Evolutionary conservation across 23 red algal species (phyloP).

Genomic region (Gracilaria caudata): DNA sequence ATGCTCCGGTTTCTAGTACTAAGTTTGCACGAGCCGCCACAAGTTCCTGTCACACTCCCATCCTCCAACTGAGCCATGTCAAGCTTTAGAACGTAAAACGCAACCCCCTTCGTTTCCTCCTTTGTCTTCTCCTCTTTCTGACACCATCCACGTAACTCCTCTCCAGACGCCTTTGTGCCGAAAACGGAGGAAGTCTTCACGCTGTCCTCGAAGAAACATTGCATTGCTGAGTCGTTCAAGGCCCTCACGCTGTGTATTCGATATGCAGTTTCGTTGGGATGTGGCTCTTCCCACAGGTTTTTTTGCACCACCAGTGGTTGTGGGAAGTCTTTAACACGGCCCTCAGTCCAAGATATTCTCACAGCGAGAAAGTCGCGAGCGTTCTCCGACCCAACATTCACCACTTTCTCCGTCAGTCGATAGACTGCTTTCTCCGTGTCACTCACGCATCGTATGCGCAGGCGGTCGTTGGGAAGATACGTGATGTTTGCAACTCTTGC

Average conservation of each 20-base stretch:
- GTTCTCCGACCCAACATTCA: neutral
- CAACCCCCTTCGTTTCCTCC: neutral
- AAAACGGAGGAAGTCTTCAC: neutral
- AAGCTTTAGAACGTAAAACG: neutral
- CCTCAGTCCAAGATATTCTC: constrained; percentile 5
- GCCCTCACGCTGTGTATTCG: neutral
- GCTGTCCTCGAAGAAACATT: neutral
- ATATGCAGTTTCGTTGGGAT: neutral
- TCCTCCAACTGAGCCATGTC: neutral
- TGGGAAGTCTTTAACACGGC: neutral
- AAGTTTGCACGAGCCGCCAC: neutral
- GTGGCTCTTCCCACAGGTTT: neutral
- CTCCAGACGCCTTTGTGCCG: too few relatives aligned
- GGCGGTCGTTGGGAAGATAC: neutral
- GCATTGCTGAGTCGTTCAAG: neutral
- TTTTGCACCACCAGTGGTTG: neutral
- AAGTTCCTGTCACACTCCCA: neutral
- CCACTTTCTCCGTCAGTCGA: neutral
- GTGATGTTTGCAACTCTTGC: constrained; percentile 6
- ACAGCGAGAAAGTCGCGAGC: neutral
- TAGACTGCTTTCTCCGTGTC: neutral
- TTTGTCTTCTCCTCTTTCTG: neutral
- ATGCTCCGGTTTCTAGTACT: neutral
- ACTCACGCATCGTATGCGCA: neutral
- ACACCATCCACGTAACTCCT: neutral